phyloP scores from a whole-genome alignment of 768 basidiomycete genomes.

The Lactarius quietus region DNA sequence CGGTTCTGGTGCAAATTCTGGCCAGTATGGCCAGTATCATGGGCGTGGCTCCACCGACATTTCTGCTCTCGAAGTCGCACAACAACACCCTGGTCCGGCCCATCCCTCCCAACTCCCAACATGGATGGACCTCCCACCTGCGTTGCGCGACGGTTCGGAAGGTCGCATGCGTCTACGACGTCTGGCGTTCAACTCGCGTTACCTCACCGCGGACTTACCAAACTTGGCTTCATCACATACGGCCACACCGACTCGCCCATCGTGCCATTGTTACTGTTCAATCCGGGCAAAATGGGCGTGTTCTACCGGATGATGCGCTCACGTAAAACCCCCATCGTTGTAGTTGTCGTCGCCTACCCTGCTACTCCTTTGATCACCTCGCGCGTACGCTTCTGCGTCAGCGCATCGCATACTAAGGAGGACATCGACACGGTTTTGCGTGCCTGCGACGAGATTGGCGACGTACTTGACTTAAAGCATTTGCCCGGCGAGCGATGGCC shows the following conservation, averaged over 20 bases:
- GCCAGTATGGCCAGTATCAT: conserved; percentile 96
- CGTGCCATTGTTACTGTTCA: conserved; percentile 87
- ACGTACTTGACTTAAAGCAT: conserved; percentile 86
- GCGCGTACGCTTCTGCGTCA: conserved; percentile 91
- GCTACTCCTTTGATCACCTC: conserved; percentile 87
- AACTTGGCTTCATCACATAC: conserved; percentile 96
- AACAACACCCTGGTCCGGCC: conserved; percentile 67
- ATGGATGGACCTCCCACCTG: conserved; percentile 74
- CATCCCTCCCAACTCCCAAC: conserved; percentile 59
- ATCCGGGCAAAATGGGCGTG: conserved; percentile 89
- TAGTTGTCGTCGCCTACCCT: conserved; percentile 88
- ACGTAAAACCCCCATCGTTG: conserved; percentile 73
- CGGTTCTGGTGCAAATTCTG: conserved; percentile 86
- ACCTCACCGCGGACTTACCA: conserved; percentile 83
- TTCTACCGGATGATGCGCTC: conserved; percentile 86
- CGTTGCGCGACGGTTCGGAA: conserved; percentile 78
- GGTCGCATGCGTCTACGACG: conserved; percentile 79
- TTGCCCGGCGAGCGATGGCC: conserved; percentile 69
- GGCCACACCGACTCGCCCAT: conserved; percentile 90
- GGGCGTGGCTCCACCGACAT: conserved; percentile 55
- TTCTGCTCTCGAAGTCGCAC: conserved; percentile 29
- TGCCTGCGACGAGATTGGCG: conserved; percentile 91
- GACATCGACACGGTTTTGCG: conserved; percentile 84
- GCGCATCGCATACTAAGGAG: conserved; percentile 94
- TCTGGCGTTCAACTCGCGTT: conserved; percentile 93